Percentiles rank a stretch among this genome's conserved stretches.
phyloP scores from a whole-genome alignment of 164 flowering plant species.

The Magnolia changhungtana region DNA sequence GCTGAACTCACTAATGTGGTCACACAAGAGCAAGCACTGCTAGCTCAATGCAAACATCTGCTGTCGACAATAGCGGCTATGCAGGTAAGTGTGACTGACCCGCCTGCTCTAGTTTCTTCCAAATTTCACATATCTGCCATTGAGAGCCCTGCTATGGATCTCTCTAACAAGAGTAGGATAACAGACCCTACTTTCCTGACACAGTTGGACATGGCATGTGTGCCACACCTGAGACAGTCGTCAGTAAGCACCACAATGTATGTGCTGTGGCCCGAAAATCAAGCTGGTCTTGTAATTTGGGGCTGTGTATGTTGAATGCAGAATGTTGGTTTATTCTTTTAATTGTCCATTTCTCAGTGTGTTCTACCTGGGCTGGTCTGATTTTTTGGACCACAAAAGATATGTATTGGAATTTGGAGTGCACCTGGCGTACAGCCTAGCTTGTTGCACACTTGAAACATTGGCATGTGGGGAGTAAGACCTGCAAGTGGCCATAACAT shows the following conservation, averaged over 20 bases:
- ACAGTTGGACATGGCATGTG: too few relatives aligned
- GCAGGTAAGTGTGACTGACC: slow-evolving; percentile 48
- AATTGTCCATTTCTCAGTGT: neutral
- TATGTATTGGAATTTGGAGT: too few relatives aligned
- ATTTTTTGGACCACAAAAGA: neutral
- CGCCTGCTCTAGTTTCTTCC: neutral
- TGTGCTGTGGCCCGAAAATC: too few relatives aligned
- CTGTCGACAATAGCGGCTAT: slow-evolving; percentile 57
- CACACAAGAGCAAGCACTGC: slow-evolving; percentile 49
- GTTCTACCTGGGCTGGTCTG: neutral
- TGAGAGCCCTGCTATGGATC: too few relatives aligned
- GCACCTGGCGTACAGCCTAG: neutral
- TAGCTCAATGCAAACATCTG: slow-evolving; percentile 57
- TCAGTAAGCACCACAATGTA: too few relatives aligned
- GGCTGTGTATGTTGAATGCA: too few relatives aligned
- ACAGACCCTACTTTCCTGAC: too few relatives aligned
- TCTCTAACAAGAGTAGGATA: too few relatives aligned
- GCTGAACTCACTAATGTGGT: slow-evolving; percentile 54
- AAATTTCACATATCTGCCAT: too few relatives aligned
- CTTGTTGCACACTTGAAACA: neutral
- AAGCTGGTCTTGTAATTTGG: too few relatives aligned
- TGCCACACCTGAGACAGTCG: too few relatives aligned
- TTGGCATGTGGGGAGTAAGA: neutral
- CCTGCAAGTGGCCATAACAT: neutral
- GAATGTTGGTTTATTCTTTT: too few relatives aligned